phyloP scores from a whole-genome alignment of 2,329 filamentous ascomycete species.

The Fusarium compactum region DNA sequence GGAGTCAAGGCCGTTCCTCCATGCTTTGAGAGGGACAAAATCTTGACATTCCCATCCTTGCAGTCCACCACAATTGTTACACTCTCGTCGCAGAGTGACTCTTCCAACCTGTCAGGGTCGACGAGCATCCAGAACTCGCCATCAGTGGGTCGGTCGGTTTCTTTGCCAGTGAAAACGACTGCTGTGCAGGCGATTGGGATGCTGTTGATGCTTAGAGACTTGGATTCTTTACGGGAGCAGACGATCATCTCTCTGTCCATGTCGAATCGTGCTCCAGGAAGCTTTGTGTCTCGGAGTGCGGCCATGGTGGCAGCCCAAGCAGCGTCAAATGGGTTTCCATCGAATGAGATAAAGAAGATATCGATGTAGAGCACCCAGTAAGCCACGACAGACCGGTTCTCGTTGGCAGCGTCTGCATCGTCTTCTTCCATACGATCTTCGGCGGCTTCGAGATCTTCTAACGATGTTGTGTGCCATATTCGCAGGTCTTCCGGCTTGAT shows the following conservation, averaged over 20 bases:
- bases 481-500: constrained; percentile 76
- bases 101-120: constrained; percentile 92
- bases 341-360: constrained; percentile 91
- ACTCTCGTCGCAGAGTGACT: constrained; percentile 84
- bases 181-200: constrained; percentile 83
- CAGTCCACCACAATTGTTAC: constrained; percentile 85
- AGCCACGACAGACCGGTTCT: constrained; percentile 71
- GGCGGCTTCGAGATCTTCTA: constrained; percentile 58
- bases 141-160: constrained; percentile 58
- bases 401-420: constrained; percentile 49
- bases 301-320: constrained; percentile 88
- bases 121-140: constrained; percentile 79
- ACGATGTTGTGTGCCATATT: constrained; percentile 73
- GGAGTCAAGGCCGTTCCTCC: constrained; percentile 80
- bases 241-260: constrained; percentile 81
- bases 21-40: constrained; percentile 83
- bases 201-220: constrained; percentile 69
- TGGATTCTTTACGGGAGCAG: constrained; percentile 73
- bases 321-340: constrained; percentile 91
- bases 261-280: constrained; percentile 88
- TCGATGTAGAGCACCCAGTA: constrained; percentile 98
- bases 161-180: constrained; percentile 78
- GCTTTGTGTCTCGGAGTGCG: constrained; percentile 79
- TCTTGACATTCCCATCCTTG: constrained; percentile 62
- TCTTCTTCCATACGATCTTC: constrained; percentile 57